phyloP scores from a whole-genome alignment of 345 rosid genomes.

The Eucalyptus albens region DNA sequence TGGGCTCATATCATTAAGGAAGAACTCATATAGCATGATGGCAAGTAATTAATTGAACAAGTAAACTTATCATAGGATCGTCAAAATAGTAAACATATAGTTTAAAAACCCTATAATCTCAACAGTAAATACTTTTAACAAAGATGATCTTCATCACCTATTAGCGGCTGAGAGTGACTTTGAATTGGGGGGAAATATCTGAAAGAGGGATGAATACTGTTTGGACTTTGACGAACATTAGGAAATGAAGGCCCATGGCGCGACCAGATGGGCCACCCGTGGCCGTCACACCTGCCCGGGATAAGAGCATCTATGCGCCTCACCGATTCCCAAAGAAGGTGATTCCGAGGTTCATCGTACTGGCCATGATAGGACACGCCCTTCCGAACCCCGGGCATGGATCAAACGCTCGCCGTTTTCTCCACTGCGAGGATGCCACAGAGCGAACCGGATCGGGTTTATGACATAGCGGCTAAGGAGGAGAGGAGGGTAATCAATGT shows the following conservation, averaged over 20 bases:
- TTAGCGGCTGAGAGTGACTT: background rate
- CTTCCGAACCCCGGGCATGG: conserved; percentile 32
- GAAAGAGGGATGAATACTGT: background rate
- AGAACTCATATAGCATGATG: too few species aligned
- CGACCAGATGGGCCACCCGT: conserved; percentile 29
- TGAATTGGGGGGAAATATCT: background rate
- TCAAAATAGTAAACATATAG: too few species aligned
- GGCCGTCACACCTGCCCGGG: conserved; percentile 29
- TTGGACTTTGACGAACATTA: background rate
- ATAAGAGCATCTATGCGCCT: conserved; percentile 23
- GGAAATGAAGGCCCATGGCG: background rate
- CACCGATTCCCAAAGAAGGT: conserved; percentile 23
- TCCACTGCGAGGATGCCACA: conserved; percentile 26
- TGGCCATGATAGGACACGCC: conserved; percentile 17
- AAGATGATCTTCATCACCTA: background rate
- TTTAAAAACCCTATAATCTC: background rate
- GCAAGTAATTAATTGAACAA: too few species aligned
- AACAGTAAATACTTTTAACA: background rate
- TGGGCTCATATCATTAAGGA: too few species aligned
- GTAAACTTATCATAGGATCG: background rate
- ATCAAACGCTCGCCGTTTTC: conserved; percentile 16
- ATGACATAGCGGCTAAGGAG: conserved; percentile 23
- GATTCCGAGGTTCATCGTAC: conserved; percentile 22
- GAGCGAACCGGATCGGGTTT: conserved; percentile 25
- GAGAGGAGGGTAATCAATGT: conserved; percentile 28